phyloP scores from a whole-genome alignment of 371 early-diverging fungal species.

The Apophysomyces trapeziformis region DNA sequence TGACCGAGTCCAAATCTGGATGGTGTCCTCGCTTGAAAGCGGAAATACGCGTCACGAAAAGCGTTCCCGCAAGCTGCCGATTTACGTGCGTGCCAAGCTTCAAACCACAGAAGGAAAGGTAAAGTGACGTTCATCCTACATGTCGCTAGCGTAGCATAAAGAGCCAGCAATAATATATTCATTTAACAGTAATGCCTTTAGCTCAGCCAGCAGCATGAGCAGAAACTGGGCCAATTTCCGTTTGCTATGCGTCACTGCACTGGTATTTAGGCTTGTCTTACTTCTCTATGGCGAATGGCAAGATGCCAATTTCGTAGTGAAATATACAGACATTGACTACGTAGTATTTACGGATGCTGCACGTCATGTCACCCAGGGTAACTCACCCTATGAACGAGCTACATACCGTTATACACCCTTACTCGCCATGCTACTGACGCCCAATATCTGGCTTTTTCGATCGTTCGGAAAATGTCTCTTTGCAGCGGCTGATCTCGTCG shows the following conservation, averaged over 20 bases:
- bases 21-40: neutral
- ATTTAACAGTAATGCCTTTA: constrained; percentile 6
- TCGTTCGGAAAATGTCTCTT: constrained; percentile 93
- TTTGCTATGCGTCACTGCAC: constrained; percentile 37
- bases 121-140: neutral
- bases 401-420: constrained; percentile 98
- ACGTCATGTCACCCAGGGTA: constrained; percentile 68
- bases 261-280: constrained; percentile 65
- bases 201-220: constrained; percentile 12
- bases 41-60: neutral
- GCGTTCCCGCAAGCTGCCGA: neutral
- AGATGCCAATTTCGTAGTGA: constrained; percentile 83
- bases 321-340: constrained; percentile 98
- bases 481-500: constrained; percentile 75
- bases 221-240: constrained; percentile 5
- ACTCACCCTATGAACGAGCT: constrained; percentile 86
- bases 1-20: too few species aligned
- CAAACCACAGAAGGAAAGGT: neutral
- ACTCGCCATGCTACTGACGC: constrained; percentile 83
- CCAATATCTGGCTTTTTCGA: constrained; percentile 72
- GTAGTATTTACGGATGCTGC: constrained; percentile 96
- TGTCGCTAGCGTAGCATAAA: neutral
- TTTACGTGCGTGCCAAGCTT: too few species aligned
- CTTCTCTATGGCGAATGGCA: constrained; percentile 85
- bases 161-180: neutral